These are phyloP conservation scores for Neurospora sp. DNA, from an alignment of 495 filamentous ascomycete species.

Conservation along the genomic window DNA sequence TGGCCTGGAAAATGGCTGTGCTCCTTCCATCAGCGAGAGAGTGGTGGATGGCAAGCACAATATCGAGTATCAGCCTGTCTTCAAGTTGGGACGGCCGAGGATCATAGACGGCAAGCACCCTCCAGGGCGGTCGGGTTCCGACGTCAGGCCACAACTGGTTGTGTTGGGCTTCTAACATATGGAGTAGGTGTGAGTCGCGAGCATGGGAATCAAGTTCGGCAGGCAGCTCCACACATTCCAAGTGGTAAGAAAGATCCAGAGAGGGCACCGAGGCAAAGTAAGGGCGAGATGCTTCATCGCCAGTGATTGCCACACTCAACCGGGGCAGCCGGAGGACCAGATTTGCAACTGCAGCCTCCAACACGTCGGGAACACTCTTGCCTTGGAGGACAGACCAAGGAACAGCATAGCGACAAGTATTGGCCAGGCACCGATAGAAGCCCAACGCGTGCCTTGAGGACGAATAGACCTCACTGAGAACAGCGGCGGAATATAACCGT, in stretches of 20 bases:
- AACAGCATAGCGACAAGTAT: conserved; percentile 22
- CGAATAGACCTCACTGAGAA: conserved; percentile 17
- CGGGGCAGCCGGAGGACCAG: conserved; percentile 21
- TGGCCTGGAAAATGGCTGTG: conserved; percentile 22
- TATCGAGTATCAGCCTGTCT: conserved; percentile 9
- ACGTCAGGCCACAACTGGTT: conserved; percentile 14
- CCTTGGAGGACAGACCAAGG: conserved; percentile 1
- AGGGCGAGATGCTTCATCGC: conserved; percentile 17
- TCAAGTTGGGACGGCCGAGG: not conserved
- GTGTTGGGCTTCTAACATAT: conserved; percentile 13
- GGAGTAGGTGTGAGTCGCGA: conserved; percentile 9
- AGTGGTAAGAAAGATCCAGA: conserved; percentile 19
- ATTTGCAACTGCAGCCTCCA: conserved; percentile 20
- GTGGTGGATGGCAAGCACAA: conserved; percentile 26
- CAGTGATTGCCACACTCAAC: conserved; percentile 21
- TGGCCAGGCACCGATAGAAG: conserved; percentile 24
- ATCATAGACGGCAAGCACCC: conserved; percentile 15
- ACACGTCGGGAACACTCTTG: not conserved
- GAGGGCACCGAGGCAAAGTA: conserved; percentile 16
- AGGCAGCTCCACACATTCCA: conserved; percentile 12
- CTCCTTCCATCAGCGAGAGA: conserved; percentile 24
- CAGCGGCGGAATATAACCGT: not conserved
- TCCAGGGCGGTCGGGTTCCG: conserved; percentile 21
- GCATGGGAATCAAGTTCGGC: not conserved
- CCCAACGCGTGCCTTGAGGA: conserved; percentile 19